Evolutionary conservation across 805 yeast genomes (phyloP), one percentile per base, ranked within the genome.

Genomic region (Candida stauntonica): DNA sequence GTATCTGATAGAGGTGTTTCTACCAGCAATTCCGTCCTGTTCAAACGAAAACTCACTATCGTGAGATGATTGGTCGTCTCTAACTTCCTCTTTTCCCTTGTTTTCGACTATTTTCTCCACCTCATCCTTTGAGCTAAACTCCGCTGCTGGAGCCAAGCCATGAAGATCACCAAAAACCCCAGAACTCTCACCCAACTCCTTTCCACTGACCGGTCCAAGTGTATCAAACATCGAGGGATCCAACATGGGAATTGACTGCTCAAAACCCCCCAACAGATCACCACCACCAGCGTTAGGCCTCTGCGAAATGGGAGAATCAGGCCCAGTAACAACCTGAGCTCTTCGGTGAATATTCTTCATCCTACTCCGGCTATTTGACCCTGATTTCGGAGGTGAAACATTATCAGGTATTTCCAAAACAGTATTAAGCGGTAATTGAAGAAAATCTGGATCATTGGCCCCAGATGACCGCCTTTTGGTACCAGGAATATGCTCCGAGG

Each of bases 1-100:
- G 52, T 75, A 76, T 41, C 73, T 70, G 17, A 72, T 67, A 0
- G 81, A 75, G 2, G 73, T 61, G 38, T 75, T 73, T 43, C 82
- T 61, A 3, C 75, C 77, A n/a, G 72, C 66, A 7, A 58, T 47
- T 2, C 57, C 60, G 14, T 65, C 68, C 30, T 64, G 62, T 33
- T 73, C 77, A 46, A 77, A 77, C 1, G 81, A 76, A 46, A 75
- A 77, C 38, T 63, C 55, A 35, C 63, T 58, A 13, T 39, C 50
- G 7, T 42, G 45, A 1, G 46, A 40, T 7, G 38, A 33, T 6
- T 9, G n/a, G 11, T 17, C 33, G 19, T 39, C 42, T 9, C 32
- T 36, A 5, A 28, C 29, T 18, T 29, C 38, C 13, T 20, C 11
- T n/a, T n/a, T n/a, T n/a, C n/a, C n/a, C n/a, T n/a, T n/a, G n/a